Percentiles rank a stretch among this genome's conserved stretches.
phyloP scores from a whole-genome alignment of 2,329 filamentous ascomycete species.

The Monilinia fructigena region DNA sequence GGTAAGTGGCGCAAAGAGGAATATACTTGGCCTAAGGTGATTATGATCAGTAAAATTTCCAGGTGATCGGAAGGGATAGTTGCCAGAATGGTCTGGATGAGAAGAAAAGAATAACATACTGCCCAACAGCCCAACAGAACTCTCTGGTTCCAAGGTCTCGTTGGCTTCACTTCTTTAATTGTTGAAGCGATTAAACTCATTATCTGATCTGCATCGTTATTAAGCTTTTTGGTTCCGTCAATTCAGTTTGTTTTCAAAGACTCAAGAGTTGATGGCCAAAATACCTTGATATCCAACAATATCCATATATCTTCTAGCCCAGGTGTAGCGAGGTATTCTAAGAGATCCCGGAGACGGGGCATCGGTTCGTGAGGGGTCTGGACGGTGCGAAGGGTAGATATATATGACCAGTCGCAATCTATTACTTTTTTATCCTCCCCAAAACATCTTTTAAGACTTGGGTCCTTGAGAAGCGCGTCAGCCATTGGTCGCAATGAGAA shows the following conservation, averaged over 20 bases:
- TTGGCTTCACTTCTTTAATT: constrained; percentile 52
- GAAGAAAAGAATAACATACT: constrained; percentile 44
- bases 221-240: constrained; percentile 48
- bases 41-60: constrained; percentile 21
- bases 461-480: constrained; percentile 54
- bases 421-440: constrained; percentile 69
- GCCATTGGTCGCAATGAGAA: constrained; percentile 1
- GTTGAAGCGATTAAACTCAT: constrained; percentile 66
- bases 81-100: neutral
- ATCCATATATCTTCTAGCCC: constrained; percentile 71
- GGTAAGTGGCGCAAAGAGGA: constrained; percentile 57
- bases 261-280: neutral
- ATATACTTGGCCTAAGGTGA: constrained; percentile 61
- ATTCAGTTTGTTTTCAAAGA: neutral
- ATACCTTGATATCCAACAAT: constrained; percentile 83
- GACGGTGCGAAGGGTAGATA: constrained; percentile 66
- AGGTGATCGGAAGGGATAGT: neutral
- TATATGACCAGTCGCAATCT: constrained; percentile 73
- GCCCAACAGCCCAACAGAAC: constrained; percentile 83
- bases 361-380: constrained; percentile 67
- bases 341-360: constrained; percentile 70
- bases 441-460: constrained; percentile 76
- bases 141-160: constrained; percentile 66
- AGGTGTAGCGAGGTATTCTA: constrained; percentile 67
- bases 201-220: constrained; percentile 69